phyloP scores from a whole-genome alignment of 2,329 filamentous ascomycete species.

The Penicillium crustosum region DNA sequence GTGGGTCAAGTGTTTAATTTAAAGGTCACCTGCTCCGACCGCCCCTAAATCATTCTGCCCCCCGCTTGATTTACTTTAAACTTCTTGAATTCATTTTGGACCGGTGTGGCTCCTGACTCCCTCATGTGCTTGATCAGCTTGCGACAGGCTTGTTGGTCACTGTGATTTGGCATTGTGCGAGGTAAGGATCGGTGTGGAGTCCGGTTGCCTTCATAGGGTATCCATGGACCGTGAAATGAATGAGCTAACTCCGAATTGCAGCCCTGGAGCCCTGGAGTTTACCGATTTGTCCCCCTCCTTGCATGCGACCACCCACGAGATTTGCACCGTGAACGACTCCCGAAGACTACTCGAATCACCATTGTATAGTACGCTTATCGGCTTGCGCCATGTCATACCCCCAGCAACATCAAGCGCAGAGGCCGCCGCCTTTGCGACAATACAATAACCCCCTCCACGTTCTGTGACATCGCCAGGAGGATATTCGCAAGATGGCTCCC shows the following conservation, averaged over 20 bases:
- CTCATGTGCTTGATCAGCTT: background rate
- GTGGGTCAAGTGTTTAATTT: slow-evolving; percentile 9
- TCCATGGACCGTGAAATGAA: background rate
- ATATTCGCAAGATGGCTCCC: slow-evolving; percentile 29
- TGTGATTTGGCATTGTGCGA: background rate
- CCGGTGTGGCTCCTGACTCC: background rate
- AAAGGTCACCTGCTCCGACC: slow-evolving; percentile 10
- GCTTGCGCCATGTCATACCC: slow-evolving; percentile 38
- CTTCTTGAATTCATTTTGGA: background rate
- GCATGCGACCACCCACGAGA: background rate
- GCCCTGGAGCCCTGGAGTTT: background rate
- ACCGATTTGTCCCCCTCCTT: background rate
- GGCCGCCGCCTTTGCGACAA: slow-evolving; percentile 36
- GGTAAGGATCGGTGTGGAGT: background rate
- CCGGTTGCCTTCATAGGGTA: background rate
- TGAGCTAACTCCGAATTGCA: background rate
- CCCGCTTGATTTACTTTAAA: background rate
- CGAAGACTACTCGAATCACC: background rate
- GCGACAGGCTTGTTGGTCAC: background rate
- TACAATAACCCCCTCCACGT: slow-evolving; percentile 25
- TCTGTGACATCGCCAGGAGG: slow-evolving; percentile 25
- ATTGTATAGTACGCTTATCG: background rate
- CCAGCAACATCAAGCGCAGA: slow-evolving; percentile 31
- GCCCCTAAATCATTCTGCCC: slow-evolving; percentile 11
- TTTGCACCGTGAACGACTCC: background rate